Evolutionary conservation across 31 red algal genomes (phyloP).

Genomic region (Odonthalia washingtoniensis): DNA sequence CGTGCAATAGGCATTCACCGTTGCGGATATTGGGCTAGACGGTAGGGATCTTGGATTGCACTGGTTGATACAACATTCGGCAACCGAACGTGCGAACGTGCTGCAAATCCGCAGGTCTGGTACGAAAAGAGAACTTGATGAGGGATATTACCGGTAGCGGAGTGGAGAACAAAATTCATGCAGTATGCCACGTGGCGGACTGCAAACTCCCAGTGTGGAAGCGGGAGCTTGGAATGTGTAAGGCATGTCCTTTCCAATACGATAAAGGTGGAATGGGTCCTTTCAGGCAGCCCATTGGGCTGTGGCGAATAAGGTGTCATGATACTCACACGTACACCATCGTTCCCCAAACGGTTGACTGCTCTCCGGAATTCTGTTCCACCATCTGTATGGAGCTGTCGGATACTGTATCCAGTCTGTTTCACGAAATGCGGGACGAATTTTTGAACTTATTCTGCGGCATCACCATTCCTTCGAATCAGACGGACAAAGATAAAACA

Average conservation of each 20-base stretch:
- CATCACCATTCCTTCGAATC: no score
- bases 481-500: no score
- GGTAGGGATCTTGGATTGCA: no score
- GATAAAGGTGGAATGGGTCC: conserved; percentile 21
- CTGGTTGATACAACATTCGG: no score
- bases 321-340: neutral
- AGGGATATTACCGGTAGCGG: neutral
- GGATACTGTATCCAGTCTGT: no score
- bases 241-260: neutral
- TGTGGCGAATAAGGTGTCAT: conserved; percentile 19
- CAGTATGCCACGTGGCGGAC: conserved; percentile 10
- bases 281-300: conserved; percentile 34
- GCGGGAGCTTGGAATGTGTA: conserved; percentile 2
- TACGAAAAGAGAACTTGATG: neutral
- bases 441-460: no score
- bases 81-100: no score
- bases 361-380: neutral
- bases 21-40: no score
- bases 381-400: conserved; percentile 35
- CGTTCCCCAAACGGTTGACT: neutral
- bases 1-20: no score
- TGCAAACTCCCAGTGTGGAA: conserved; percentile 11
- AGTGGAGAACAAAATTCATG: conserved; percentile 1
- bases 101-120: neutral
- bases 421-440: no score